Evolutionary conservation across 2,329 filamentous ascomycete species (phyloP).

Genomic region (Aspergillus aculeatus): DNA sequence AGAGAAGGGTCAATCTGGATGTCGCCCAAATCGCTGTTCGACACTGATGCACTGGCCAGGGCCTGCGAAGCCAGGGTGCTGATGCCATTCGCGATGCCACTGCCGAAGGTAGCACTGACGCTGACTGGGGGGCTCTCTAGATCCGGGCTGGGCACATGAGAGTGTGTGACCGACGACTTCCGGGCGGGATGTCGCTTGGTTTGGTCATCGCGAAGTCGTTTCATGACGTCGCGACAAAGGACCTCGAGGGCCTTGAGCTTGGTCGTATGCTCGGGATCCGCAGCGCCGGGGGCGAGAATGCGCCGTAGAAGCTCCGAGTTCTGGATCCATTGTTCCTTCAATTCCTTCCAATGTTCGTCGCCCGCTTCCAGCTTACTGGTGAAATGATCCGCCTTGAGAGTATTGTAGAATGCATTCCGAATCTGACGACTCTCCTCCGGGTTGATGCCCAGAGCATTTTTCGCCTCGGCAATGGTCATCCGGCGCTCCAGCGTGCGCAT

Average conservation of each 20-base stretch:
- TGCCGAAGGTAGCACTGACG: conserved; percentile 20
- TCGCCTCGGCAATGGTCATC: conserved; percentile 74
- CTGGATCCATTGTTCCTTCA: conserved; percentile 68
- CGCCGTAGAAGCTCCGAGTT: conserved; percentile 56
- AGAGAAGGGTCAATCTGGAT: conserved; percentile 65
- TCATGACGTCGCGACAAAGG: conserved; percentile 73
- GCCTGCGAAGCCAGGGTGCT: conserved; percentile 46
- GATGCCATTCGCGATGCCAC: conserved; percentile 41
- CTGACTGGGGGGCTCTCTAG: conserved; percentile 24
- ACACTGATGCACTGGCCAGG: conserved; percentile 41
- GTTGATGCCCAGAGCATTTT: conserved; percentile 68
- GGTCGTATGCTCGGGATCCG: conserved; percentile 53
- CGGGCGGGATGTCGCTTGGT: conserved; percentile 54
- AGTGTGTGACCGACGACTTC: conserved; percentile 32
- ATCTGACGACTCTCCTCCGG: conserved; percentile 66
- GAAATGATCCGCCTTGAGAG: conserved; percentile 65
- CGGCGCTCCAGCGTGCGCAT: conserved; percentile 64
- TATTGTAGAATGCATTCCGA: conserved; percentile 64
- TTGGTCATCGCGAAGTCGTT: conserved; percentile 69
- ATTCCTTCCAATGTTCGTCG: conserved; percentile 66
- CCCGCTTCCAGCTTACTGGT: conserved; percentile 72
- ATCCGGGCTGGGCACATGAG: conserved; percentile 24
- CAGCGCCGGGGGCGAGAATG: conserved; percentile 52
- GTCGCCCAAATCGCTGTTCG: conserved; percentile 46
- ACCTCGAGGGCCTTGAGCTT: conserved; percentile 68